phyloP scores from a whole-genome alignment of 2,329 filamentous ascomycete genomes.

The Septoria linicola region DNA sequence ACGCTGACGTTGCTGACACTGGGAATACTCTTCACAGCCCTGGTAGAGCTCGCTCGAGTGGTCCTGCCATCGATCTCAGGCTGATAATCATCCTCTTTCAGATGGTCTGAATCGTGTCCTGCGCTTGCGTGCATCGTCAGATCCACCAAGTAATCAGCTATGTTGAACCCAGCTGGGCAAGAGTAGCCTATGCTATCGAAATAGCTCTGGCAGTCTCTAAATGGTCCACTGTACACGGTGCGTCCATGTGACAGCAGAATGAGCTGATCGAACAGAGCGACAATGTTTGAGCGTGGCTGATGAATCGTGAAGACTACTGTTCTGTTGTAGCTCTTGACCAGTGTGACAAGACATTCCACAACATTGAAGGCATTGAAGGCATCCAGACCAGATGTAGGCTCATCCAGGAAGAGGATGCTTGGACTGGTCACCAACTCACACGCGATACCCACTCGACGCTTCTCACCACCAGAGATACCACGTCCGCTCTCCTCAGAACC shows the following conservation, averaged over 20 bases:
- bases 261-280: slow-evolving; percentile 93
- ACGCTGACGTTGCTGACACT: slow-evolving; percentile 76
- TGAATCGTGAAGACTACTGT: slow-evolving; percentile 99
- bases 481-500: slow-evolving; percentile 94
- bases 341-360: slow-evolving; percentile 87
- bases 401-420: slow-evolving; percentile 94
- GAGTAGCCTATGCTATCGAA: slow-evolving; percentile 90
- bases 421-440: slow-evolving; percentile 97
- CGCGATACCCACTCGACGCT: slow-evolving; percentile 91
- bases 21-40: slow-evolving; percentile 84
- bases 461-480: slow-evolving; percentile 95
- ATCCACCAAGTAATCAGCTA: slow-evolving; percentile 96
- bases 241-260: slow-evolving; percentile 84
- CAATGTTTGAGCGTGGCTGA: slow-evolving; percentile 96
- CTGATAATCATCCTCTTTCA: slow-evolving; percentile 51
- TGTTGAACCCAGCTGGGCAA: slow-evolving; percentile 96
- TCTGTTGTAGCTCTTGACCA: slow-evolving; percentile 94
- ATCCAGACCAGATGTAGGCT: slow-evolving; percentile 93
- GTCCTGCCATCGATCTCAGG: slow-evolving; percentile 62
- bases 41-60: slow-evolving; percentile 80
- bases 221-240: slow-evolving; percentile 90
- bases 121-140: slow-evolving; percentile 91
- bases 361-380: slow-evolving; percentile 98
- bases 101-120: slow-evolving; percentile 54
- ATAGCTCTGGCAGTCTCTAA: slow-evolving; percentile 82